These are phyloP conservation scores for Tetrahymena malaccensis DNA, from an alignment of 73 alveolate species.

Conservation along the genomic window DNA sequence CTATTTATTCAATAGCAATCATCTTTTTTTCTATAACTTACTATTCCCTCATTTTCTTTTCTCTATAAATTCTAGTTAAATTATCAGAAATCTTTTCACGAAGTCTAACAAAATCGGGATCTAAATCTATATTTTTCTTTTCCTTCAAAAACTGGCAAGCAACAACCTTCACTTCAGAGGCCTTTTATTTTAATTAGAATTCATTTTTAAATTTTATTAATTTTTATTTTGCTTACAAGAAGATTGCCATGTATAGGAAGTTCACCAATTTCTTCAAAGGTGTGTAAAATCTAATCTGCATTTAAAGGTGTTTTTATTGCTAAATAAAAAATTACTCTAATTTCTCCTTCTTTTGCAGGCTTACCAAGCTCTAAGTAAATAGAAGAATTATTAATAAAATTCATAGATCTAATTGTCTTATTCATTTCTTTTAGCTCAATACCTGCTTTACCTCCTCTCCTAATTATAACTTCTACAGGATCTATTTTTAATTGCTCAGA, in stretches of 20 bases:
- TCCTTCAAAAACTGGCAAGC: not conserved
- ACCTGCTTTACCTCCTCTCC: conserved; percentile 45
- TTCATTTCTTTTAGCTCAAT: conserved; percentile 21
- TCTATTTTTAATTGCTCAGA: not conserved
- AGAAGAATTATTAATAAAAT: conserved; percentile 25
- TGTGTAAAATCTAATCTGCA: conserved; percentile 15
- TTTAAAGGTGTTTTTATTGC: conserved; percentile 7
- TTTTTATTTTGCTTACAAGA: not conserved
- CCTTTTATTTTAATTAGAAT: not conserved
- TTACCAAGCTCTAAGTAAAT: conserved; percentile 29
- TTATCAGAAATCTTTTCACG: conserved; percentile 26
- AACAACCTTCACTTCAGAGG: not conserved
- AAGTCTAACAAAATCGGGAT: not conserved
- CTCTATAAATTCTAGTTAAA: conserved; percentile 28
- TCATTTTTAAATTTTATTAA: not conserved
- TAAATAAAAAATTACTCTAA: conserved; percentile 2
- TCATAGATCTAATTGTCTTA: conserved; percentile 9
- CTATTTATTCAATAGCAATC: conserved; percentile 28
- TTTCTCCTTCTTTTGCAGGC: conserved; percentile 22
- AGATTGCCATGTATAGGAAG: conserved; percentile 19
- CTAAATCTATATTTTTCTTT: conserved; percentile 7
- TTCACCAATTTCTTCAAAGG: conserved; percentile 26
- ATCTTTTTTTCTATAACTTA: conserved; percentile 30
- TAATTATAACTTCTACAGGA: conserved; percentile 2
- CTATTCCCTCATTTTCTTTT: conserved; percentile 15